Evolutionary conservation across 768 basidiomycete species (phyloP).

Genomic region (Collybia nuda): DNA sequence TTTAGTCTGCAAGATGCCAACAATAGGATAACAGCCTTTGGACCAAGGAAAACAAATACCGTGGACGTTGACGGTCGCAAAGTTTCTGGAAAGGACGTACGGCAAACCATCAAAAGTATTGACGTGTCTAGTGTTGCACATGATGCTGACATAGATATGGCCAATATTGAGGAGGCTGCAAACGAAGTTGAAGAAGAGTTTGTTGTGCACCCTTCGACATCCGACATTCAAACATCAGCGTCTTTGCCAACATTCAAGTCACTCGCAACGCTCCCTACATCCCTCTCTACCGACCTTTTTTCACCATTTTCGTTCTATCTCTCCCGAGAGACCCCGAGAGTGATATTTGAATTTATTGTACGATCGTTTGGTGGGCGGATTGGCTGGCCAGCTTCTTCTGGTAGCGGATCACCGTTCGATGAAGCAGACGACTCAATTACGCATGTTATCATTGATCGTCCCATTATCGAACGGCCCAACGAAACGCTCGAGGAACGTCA

Average conservation of each 20-base stretch:
- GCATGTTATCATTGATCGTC: slow-evolving; percentile 94
- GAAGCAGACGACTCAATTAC: slow-evolving; percentile 85
- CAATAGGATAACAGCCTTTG: slow-evolving; percentile 28
- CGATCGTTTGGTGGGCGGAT: slow-evolving; percentile 90
- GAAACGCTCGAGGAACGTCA: slow-evolving; percentile 62
- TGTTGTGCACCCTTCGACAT: slow-evolving; percentile 54
- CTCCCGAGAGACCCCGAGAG: slow-evolving; percentile 88
- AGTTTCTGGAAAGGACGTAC: slow-evolving; percentile 52
- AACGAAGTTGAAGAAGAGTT: slow-evolving; percentile 65
- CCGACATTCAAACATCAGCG: slow-evolving; percentile 41
- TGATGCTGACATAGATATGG: slow-evolving; percentile 38
- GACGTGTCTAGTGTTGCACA: slow-evolving; percentile 22
- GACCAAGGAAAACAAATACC: slow-evolving; percentile 44
- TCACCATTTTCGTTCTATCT: slow-evolving; percentile 88
- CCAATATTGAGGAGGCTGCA: slow-evolving; percentile 28
- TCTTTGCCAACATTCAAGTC: slow-evolving; percentile 70
- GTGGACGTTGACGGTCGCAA: slow-evolving; percentile 44
- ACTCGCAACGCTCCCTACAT: slow-evolving; percentile 57
- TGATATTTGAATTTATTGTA: slow-evolving; percentile 92
- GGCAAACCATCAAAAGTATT: slow-evolving; percentile 62
- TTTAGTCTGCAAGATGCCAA: slow-evolving; percentile 67
- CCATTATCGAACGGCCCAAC: slow-evolving; percentile 46
- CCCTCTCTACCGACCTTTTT: slow-evolving; percentile 67
- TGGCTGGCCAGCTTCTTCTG: slow-evolving; percentile 85
- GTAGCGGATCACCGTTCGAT: slow-evolving; percentile 76